Evolutionary conservation across 768 basidiomycete genomes (phyloP).

Genomic region (Kwoniella bestiolae): DNA sequence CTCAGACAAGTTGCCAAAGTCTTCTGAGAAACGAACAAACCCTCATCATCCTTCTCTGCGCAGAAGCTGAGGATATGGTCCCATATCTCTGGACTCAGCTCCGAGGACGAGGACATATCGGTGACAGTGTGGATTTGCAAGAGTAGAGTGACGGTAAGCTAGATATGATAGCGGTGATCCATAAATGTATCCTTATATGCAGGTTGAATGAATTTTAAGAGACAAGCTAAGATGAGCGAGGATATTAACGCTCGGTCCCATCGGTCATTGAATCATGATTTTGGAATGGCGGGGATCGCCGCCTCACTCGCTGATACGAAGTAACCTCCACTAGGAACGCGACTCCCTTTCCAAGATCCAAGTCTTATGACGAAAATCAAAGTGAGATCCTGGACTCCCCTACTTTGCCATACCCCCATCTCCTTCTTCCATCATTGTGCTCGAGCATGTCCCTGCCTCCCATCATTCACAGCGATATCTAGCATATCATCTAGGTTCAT

Average conservation of each 20-base stretch:
- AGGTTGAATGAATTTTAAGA: not conserved
- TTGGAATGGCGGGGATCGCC: not conserved
- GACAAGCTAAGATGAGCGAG: not conserved
- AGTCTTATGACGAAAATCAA: not conserved
- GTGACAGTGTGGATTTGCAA: not conserved
- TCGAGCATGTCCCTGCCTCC: too few relatives aligned
- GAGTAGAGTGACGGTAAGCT: too few relatives aligned
- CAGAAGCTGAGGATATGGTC: slow-evolving; percentile 3
- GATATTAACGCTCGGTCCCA: not conserved
- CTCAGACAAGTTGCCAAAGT: not conserved
- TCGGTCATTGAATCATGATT: not conserved
- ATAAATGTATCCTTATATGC: not conserved
- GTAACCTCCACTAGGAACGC: not conserved
- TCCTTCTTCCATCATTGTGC: not conserved
- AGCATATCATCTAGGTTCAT: not conserved
- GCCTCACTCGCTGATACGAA: not conserved
- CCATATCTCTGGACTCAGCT: not conserved
- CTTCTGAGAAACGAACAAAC: not conserved
- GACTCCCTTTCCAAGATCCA: not conserved
- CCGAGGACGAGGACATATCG: not conserved
- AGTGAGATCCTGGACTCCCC: too few relatives aligned
- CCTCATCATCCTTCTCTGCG: not conserved
- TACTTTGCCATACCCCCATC: not conserved
- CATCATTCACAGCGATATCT: too few relatives aligned
- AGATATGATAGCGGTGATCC: not conserved